Conservation (phyloP, 176 grass and related monocot species). For the Triticum aestivum region IWGSC_CS_RefSeq_v2.1 NC_057801.1:788699428-788699927, state of each 20-base stretch:
- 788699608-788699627: slow-evolving; percentile 60
- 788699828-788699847: neutral
- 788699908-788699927: slow-evolving; percentile 79
- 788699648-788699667: slow-evolving; percentile 62
- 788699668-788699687: slow-evolving; percentile 58
- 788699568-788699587: neutral
- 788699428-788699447: slow-evolving; percentile 53
- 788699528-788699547: neutral
- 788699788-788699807: neutral
- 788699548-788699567: neutral
- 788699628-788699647: slow-evolving; percentile 61
- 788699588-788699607: neutral
- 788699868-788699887: slow-evolving; percentile 52
- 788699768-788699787: neutral
- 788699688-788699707: slow-evolving; percentile 40
- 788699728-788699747: slow-evolving; percentile 74
- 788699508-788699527: neutral
- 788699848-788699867: neutral
- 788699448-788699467: neutral
- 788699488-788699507: neutral
- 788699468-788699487: neutral
- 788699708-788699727: slow-evolving; percentile 47
- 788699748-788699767: slow-evolving; percentile 82
- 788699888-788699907: slow-evolving; percentile 88
- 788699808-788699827: neutral